Evolutionary conservation across 1,284 basidiomycete genomes (phyloP).

Genomic region (Tetrapyrgos nigripes): DNA sequence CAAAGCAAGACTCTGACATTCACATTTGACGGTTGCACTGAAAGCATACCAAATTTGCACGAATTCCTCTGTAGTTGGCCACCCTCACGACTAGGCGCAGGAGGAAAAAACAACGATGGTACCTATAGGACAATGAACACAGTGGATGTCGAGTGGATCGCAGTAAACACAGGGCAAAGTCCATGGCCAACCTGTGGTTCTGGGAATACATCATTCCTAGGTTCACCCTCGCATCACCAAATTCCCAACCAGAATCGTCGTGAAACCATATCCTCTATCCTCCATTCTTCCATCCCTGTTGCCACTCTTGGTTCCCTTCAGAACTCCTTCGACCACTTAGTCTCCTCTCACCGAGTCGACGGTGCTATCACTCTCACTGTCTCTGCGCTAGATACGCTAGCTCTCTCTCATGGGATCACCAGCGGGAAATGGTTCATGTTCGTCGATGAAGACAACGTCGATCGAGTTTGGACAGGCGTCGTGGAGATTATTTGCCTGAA

Average conservation of each 20-base stretch:
- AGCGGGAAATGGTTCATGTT: slow-evolving; percentile 46
- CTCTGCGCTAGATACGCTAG: slow-evolving; percentile 38
- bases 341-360: slow-evolving; percentile 16
- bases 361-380: slow-evolving; percentile 30
- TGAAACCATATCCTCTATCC: background rate
- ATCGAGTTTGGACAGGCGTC: slow-evolving; percentile 40
- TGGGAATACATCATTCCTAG: background rate
- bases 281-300: too few relatives aligned
- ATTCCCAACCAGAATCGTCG: background rate
- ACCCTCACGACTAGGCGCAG: background rate
- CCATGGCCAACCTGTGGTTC: background rate
- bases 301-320: slow-evolving; percentile 12
- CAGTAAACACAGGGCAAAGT: background rate
- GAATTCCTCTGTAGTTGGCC: background rate
- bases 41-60: background rate
- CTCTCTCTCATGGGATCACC: slow-evolving; percentile 33
- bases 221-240: background rate
- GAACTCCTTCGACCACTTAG: slow-evolving; percentile 27
- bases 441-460: slow-evolving; percentile 31
- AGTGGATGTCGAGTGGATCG: background rate
- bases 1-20: background rate
- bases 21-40: background rate
- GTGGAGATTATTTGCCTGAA: slow-evolving; percentile 34
- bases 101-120: too few relatives aligned
- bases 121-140: background rate